A percentile compares a stretch with the other conserved stretches of the same genome.
Conservation (phyloP, 139 green algal genomes). For the Yamagishiella unicocca region DNA sequence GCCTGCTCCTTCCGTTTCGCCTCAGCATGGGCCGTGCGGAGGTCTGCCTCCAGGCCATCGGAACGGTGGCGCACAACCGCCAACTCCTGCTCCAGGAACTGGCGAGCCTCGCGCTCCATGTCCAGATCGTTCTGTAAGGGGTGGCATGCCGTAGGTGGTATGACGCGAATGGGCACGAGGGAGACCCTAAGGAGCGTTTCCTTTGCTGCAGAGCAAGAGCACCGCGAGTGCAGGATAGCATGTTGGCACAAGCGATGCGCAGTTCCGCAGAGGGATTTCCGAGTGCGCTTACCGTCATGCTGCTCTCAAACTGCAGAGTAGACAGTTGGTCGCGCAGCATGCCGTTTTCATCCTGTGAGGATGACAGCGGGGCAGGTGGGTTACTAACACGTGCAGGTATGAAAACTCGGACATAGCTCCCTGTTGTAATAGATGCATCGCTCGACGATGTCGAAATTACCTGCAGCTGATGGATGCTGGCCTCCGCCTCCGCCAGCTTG, state of each 20-base stretch:
- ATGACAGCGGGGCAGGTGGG: too few relatives aligned
- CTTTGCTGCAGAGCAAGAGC: too few relatives aligned
- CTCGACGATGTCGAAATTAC: neutral
- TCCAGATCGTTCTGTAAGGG: conserved; percentile 24
- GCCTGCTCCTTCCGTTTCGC: neutral
- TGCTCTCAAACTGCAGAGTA: conserved; percentile 25
- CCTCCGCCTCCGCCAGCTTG: conserved; percentile 36
- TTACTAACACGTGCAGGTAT: too few relatives aligned
- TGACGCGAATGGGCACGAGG: too few relatives aligned
- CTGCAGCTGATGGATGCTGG: conserved; percentile 16
- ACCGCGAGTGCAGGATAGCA: neutral
- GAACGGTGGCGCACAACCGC: neutral
- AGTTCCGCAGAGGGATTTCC: too few relatives aligned
- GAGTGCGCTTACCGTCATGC: conserved; percentile 24
- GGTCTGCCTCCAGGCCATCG: conserved; percentile 10
- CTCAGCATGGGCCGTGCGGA: neutral
- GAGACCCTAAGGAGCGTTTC: too few relatives aligned
- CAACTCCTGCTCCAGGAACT: conserved; percentile 43
- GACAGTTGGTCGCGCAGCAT: conserved; percentile 39
- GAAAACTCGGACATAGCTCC: too few relatives aligned
- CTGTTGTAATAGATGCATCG: too few relatives aligned
- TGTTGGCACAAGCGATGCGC: neutral
- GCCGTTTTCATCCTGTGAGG: conserved; percentile 19
- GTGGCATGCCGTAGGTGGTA: too few relatives aligned
- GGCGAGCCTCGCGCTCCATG: conserved; percentile 40